phyloP scores from a whole-genome alignment of 2,329 filamentous ascomycete species.

The Fusarium pilosicola region DNA sequence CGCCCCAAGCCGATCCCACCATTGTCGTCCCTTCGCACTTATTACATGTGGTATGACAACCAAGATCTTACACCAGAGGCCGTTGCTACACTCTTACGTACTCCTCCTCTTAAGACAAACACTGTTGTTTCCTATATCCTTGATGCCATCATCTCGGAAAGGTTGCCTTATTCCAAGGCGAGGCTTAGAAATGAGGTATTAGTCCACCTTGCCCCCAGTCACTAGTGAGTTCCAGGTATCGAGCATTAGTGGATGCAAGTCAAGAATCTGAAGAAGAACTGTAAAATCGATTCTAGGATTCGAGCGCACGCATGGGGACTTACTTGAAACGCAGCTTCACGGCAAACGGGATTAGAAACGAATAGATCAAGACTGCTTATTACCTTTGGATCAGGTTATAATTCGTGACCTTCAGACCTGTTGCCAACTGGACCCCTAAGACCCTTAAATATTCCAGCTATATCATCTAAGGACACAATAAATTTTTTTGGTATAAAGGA shows the following conservation, averaged over 20 bases:
- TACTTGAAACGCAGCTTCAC: neutral
- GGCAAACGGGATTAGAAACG: neutral
- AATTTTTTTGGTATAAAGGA: slow-evolving; percentile 22
- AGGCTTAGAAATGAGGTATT: slow-evolving; percentile 60
- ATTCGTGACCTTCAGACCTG: neutral
- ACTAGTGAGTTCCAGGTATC: slow-evolving; percentile 39
- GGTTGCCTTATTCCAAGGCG: slow-evolving; percentile 58
- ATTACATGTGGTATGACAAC: slow-evolving; percentile 71
- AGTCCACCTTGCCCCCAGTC: slow-evolving; percentile 42
- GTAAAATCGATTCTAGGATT: neutral
- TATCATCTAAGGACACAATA: neutral
- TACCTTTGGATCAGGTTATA: neutral
- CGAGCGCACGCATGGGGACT: neutral
- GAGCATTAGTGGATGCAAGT: slow-evolving; percentile 37
- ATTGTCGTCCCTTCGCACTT: slow-evolving; percentile 62
- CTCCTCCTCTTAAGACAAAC: slow-evolving; percentile 65
- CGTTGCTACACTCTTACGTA: slow-evolving; percentile 66
- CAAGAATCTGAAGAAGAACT: slow-evolving; percentile 2
- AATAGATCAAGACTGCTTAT: neutral
- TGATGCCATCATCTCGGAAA: slow-evolving; percentile 61
- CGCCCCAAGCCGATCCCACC: slow-evolving; percentile 33
- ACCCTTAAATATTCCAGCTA: neutral
- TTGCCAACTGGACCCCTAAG: neutral
- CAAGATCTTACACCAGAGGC: slow-evolving; percentile 57
- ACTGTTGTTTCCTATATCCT: slow-evolving; percentile 71